Percentiles rank a stretch among this genome's conserved stretches.
Evolutionary conservation across 2,329 filamentous ascomycete species (phyloP).

Genomic region (Pseudogymnoascus sp.): DNA sequence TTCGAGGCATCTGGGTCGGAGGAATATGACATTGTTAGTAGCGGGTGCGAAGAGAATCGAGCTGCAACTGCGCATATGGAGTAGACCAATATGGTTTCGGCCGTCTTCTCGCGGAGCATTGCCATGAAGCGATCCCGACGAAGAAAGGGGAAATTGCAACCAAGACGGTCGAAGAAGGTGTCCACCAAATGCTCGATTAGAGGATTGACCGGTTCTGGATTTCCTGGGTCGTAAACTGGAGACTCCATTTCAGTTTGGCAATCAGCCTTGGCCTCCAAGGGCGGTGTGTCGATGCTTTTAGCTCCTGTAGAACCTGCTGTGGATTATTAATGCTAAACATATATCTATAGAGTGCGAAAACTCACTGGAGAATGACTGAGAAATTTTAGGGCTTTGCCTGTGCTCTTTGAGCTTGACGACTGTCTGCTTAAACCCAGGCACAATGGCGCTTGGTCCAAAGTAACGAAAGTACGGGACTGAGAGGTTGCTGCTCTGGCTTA

Average conservation of each 20-base stretch:
- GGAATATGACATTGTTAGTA: slow-evolving; percentile 30
- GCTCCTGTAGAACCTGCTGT: neutral
- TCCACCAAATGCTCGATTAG: slow-evolving; percentile 70
- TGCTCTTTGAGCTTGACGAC: slow-evolving; percentile 55
- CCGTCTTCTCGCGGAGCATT: slow-evolving; percentile 68
- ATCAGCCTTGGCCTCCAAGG: neutral
- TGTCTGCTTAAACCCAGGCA: slow-evolving; percentile 90
- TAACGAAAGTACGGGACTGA: slow-evolving; percentile 84
- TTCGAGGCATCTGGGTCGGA: slow-evolving; percentile 39
- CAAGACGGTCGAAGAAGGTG: slow-evolving; percentile 72
- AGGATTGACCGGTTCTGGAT: slow-evolving; percentile 59
- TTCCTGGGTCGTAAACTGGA: slow-evolving; percentile 47
- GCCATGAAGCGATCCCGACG: slow-evolving; percentile 62
- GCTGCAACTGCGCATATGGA: slow-evolving; percentile 76
- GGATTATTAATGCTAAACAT: neutral
- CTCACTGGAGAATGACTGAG: neutral
- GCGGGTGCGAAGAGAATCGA: slow-evolving; percentile 61
- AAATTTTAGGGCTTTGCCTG: neutral
- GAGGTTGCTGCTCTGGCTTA: slow-evolving; percentile 31
- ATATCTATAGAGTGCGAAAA: neutral
- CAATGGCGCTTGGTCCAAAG: slow-evolving; percentile 83
- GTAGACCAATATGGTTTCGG: slow-evolving; percentile 79
- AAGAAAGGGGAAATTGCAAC: slow-evolving; percentile 79
- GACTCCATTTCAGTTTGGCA: neutral
- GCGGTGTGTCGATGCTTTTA: neutral